Evolutionary conservation across 805 yeast species (phyloP), one percentile per base, ranked within the genome.

Genomic region (Ogataea zsoltii): DNA sequence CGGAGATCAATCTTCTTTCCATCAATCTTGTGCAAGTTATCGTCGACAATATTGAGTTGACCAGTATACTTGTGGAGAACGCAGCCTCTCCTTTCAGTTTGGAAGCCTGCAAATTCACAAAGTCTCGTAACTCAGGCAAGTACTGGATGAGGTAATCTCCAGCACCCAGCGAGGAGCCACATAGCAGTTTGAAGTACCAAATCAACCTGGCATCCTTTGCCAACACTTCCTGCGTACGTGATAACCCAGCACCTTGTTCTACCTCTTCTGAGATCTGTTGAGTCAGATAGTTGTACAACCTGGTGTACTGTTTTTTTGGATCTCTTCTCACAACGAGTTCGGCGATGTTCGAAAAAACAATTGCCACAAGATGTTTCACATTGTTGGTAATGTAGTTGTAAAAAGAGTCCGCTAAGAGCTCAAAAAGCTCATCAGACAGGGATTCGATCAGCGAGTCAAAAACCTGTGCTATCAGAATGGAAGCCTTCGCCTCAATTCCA

Each of bases 221-320:
- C 21, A 82, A 72, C 19, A 85, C 72, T 25, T 85, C 91, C 6
- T 76, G 69, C 4, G 72, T 75, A 61, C 96, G 76, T 0, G 82
- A 69, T 1, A 77, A 66, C 3, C 97, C 98, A 0, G 97, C 97
- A 2, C 81, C 85, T 51, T 91, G 86, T 52, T 83, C 88, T 16
- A 92, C 72, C 58, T 92, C 96, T 28, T 75, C 79, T 30, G 72
- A 69, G 19, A 91, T 81, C 42, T 75, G 75, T 4, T 70, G 70
- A 38, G 74, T 66, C 15, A 85, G 63, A n/a, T 71, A 56, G 0
- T 69, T 62, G 30, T 76, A 72, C 21, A 79, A 61, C 35, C 62
- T 64, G 1, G 71, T 66, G 49, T 82, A 76, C 10, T 77, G 70
- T 4, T 60, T 54, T 9, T 60, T 55, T 0, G 89, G 83, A 38